phyloP scores from a whole-genome alignment of 2,329 filamentous ascomycete species.

The Chrysoporthe austroafricana region DNA sequence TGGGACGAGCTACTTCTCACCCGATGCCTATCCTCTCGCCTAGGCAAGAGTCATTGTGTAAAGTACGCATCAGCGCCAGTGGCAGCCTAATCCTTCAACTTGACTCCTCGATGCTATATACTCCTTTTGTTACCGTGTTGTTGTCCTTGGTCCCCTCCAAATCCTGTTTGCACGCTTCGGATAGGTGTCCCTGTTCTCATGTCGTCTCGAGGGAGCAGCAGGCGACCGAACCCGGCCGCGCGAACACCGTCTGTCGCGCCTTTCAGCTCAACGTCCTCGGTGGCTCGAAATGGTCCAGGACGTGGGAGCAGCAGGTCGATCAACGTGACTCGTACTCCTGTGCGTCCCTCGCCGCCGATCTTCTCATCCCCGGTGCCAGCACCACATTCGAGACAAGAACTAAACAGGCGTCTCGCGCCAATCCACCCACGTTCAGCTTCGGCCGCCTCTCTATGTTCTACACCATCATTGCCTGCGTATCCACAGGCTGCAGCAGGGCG shows the following conservation, averaged over 20 bases:
- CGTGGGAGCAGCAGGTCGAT: conserved; percentile 16
- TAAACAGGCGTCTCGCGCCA: background rate
- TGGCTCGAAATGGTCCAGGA: conserved; percentile 3
- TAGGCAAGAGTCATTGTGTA: background rate
- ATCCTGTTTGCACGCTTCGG: background rate
- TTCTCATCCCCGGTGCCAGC: conserved; percentile 17
- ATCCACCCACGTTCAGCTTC: background rate
- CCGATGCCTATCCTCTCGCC: background rate
- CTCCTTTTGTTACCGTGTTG: background rate
- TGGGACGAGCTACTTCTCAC: background rate
- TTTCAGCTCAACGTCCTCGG: conserved; percentile 5
- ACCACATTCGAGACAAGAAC: conserved; percentile 9
- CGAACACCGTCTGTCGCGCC: conserved; percentile 20
- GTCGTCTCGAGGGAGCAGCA: conserved; percentile 4
- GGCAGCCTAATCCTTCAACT: background rate
- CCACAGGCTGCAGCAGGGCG: conserved; percentile 11
- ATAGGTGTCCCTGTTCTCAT: conserved; percentile 6
- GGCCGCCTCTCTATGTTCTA: conserved; percentile 12
- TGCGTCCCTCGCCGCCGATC: conserved; percentile 21
- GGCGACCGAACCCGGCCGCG: conserved; percentile 10
- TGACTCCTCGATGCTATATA: background rate
- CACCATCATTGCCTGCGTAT: conserved; percentile 20
- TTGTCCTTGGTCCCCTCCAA: background rate
- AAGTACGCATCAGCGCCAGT: background rate
- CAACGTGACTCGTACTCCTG: background rate